Conservation (phyloP, 2,329 filamentous ascomycete species). For the Colletotrichum liriopes region DNA sequence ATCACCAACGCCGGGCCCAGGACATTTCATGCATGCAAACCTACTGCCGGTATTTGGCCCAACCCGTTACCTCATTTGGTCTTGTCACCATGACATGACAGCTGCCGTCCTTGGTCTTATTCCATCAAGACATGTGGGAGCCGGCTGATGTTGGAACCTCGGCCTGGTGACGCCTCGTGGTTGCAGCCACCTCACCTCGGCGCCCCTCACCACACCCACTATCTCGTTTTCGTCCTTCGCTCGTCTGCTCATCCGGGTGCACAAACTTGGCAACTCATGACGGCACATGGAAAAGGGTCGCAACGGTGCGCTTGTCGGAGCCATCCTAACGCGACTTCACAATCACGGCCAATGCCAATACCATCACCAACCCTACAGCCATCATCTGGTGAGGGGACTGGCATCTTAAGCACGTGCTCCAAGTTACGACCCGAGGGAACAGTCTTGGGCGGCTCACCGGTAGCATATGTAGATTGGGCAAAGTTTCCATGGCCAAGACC, state of each 20-base stretch:
- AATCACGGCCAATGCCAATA: neutral
- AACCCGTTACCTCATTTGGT: neutral
- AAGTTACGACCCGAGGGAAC: constrained; percentile 4
- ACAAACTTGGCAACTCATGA: neutral
- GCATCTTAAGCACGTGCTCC: constrained; percentile 14
- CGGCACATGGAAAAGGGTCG: constrained; percentile 8
- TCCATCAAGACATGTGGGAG: constrained; percentile 24
- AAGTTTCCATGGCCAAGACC: constrained; percentile 35
- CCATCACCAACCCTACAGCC: neutral
- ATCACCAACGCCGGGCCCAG: neutral
- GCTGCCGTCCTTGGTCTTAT: neutral
- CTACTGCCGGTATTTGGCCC: neutral
- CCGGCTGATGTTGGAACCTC: constrained; percentile 15
- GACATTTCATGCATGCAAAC: neutral
- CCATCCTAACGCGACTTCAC: neutral
- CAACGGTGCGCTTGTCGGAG: constrained; percentile 5
- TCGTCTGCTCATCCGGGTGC: neutral
- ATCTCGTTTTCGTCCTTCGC: neutral
- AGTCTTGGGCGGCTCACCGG: constrained; percentile 16
- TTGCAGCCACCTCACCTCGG: constrained; percentile 15
- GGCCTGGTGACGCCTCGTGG: constrained; percentile 12
- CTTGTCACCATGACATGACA: neutral
- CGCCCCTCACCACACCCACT: neutral
- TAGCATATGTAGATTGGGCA: constrained; percentile 14
- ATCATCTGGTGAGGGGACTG: constrained; percentile 23